Percentiles rank a stretch among this genome's conserved stretches.
These are phyloP conservation scores for Vishniacozyma victoriae DNA, from an alignment of 768 basidiomycete genomes.

Conservation along the genomic window DNA sequence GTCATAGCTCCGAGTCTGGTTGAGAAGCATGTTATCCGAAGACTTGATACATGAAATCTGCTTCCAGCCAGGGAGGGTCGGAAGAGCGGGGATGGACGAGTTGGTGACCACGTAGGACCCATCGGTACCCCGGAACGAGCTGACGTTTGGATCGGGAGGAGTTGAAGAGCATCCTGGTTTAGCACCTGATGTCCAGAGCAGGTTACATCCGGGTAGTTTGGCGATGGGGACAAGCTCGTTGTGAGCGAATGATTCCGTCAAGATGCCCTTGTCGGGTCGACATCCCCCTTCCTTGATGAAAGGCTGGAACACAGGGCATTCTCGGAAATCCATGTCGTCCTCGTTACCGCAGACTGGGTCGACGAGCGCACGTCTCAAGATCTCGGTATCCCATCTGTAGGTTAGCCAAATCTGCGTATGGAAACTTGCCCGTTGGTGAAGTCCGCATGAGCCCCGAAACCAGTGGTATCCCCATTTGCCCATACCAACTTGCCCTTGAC, in stretches of 20 bases:
- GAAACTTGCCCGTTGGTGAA: conserved; percentile 5
- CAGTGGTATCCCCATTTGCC: conserved; percentile 57
- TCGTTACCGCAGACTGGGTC: conserved; percentile 16
- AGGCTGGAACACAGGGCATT: background rate
- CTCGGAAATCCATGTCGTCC: conserved; percentile 5
- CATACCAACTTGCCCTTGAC: conserved; percentile 24
- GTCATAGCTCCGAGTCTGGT: background rate
- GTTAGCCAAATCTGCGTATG: conserved; percentile 35
- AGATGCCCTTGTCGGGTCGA: background rate
- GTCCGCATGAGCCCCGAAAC: conserved; percentile 52
- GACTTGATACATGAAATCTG: background rate
- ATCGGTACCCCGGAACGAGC: conserved; percentile 4
- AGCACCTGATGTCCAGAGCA: conserved; percentile 13
- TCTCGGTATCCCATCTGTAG: conserved; percentile 57
- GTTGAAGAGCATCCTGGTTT: conserved; percentile 11
- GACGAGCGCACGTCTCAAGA: conserved; percentile 57
- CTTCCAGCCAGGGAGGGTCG: background rate
- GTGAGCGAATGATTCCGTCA: background rate
- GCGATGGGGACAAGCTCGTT: conserved; percentile 3
- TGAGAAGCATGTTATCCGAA: background rate
- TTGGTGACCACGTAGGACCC: too few species aligned
- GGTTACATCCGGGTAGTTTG: conserved; percentile 14
- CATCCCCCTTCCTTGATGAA: background rate
- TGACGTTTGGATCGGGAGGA: background rate
- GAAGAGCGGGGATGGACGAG: background rate